These are phyloP conservation scores for Xerocomellus dryophilus DNA, from an alignment of 768 basidiomycete genomes.

Conservation along the genomic window DNA sequence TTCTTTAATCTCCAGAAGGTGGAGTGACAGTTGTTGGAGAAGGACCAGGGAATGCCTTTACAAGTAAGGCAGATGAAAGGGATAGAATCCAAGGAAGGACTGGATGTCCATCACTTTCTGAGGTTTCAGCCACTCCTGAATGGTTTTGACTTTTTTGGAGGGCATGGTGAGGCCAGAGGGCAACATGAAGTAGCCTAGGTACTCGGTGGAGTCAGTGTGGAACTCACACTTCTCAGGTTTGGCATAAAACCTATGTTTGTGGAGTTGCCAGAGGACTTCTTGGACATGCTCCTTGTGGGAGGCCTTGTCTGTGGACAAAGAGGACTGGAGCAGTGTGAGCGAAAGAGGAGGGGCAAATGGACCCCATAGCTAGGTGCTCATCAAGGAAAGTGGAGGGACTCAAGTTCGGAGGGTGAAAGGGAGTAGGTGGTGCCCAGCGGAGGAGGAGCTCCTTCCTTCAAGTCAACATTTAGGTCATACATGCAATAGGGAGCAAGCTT, in stretches of 20 bases:
- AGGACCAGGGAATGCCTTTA: background rate
- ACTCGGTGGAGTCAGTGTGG: too few species aligned
- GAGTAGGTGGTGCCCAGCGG: background rate
- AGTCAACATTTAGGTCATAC: background rate
- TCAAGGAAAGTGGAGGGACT: conserved; percentile 37
- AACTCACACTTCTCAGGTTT: conserved; percentile 1
- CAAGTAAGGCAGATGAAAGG: background rate
- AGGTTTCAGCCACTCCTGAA: background rate
- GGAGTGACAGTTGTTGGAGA: background rate
- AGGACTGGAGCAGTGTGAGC: background rate
- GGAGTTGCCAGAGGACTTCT: background rate
- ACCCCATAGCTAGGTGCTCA: background rate
- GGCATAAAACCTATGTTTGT: background rate
- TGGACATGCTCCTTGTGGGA: background rate
- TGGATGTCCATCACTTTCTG: background rate
- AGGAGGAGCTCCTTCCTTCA: background rate
- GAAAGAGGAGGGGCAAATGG: background rate
- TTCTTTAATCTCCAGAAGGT: too few species aligned
- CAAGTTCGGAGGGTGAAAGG: conserved; percentile 24
- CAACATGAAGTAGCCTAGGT: background rate
- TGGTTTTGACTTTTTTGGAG: background rate
- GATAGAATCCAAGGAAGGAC: background rate
- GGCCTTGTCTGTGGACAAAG: conserved; percentile 6
- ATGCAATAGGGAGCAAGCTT: background rate
- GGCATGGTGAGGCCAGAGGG: background rate